Evolutionary conservation across 495 filamentous ascomycete species (phyloP).

Genomic region (Aspergillus bridgeri): DNA sequence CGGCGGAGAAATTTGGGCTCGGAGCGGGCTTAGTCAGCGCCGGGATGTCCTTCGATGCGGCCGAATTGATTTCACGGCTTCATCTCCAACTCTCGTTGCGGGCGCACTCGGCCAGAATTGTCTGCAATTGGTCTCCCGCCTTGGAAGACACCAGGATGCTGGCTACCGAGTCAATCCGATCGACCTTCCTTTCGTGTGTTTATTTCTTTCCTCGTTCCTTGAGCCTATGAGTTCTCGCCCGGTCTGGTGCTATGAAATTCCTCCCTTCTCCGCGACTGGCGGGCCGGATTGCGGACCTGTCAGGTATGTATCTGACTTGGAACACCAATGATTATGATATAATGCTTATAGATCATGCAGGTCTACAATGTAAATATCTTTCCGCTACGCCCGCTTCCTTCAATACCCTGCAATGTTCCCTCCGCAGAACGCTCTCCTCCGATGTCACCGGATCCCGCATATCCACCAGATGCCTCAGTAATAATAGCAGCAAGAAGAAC

Average conservation of each 20-base stretch:
- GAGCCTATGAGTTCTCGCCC: slow-evolving; percentile 13
- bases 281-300: slow-evolving; percentile 6
- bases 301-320: neutral
- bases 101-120: slow-evolving; percentile 1
- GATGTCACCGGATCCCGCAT: neutral
- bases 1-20: slow-evolving; percentile 14
- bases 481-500: neutral
- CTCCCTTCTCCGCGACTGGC: slow-evolving; percentile 23
- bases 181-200: neutral
- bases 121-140: slow-evolving; percentile 10
- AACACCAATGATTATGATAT: neutral
- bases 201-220: slow-evolving; percentile 4
- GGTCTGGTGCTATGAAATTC: slow-evolving; percentile 31
- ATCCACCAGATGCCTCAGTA: neutral
- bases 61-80: neutral
- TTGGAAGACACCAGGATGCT: slow-evolving; percentile 7
- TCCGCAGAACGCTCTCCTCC: neutral
- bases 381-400: neutral
- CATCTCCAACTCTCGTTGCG: neutral
- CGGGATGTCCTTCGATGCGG: neutral
- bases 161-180: neutral
- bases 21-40: slow-evolving; percentile 14
- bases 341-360: neutral
- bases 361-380: neutral
- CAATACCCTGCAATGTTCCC: neutral